Evolutionary conservation across 208 protist genomes (phyloP).

Genomic region (Lotmaria passim): DNA sequence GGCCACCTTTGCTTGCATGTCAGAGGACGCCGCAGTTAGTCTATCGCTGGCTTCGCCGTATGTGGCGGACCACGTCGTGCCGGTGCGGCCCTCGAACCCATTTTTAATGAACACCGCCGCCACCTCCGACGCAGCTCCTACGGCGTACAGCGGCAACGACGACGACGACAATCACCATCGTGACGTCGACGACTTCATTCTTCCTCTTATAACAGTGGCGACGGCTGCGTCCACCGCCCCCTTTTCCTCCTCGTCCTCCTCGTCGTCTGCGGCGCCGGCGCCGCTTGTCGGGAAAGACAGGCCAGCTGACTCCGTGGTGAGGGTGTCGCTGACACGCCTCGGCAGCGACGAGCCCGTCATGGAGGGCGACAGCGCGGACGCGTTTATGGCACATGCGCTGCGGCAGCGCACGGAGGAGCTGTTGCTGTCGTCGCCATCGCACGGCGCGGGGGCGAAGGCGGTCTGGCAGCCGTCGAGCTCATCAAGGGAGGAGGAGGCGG

Average conservation of each 20-base stretch:
- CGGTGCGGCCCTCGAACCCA: conserved; percentile 20
- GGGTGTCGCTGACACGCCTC: background rate
- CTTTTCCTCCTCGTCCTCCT: no score
- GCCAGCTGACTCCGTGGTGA: background rate
- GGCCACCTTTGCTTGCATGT: background rate
- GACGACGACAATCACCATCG: no score
- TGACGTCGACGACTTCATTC: no score
- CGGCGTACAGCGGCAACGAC: no score
- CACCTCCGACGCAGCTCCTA: background rate
- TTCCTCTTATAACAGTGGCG: no score
- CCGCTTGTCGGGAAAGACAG: no score
- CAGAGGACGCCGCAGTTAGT: background rate
- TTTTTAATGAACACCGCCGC: conserved; percentile 12
- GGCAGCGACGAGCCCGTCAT: background rate
- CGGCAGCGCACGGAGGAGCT: conserved; percentile 11
- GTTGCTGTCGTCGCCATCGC: no score
- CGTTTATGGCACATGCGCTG: conserved; percentile 7
- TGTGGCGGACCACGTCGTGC: conserved; percentile 6
- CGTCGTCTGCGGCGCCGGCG: no score
- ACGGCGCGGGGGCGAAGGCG: no score
- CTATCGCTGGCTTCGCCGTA: background rate
- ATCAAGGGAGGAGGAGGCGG: background rate
- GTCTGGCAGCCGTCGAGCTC: no score
- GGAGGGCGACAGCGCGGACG: background rate
- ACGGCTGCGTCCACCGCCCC: no score